These are phyloP conservation scores for Thermoascus crustaceus DNA, from an alignment of 2,329 filamentous ascomycete species.

Conservation along the genomic window DNA sequence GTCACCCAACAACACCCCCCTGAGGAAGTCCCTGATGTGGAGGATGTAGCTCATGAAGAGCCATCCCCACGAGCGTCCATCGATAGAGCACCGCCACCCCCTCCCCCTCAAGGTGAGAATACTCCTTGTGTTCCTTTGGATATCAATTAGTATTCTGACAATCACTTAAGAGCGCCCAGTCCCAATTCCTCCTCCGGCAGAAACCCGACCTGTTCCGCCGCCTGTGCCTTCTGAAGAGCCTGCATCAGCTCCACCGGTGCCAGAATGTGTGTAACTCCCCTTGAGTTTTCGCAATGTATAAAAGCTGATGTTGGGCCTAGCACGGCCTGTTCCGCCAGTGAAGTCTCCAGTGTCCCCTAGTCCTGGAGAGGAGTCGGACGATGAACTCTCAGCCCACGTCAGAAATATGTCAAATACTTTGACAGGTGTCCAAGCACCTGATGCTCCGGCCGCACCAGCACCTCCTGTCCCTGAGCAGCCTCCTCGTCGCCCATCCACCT, in stretches of 20 bases:
- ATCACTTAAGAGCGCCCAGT: constrained; percentile 34
- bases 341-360: constrained; percentile 56
- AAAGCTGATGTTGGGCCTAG: constrained; percentile 37
- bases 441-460: constrained; percentile 41
- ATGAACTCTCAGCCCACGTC: constrained; percentile 61
- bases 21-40: constrained; percentile 47
- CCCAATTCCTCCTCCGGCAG: constrained; percentile 35
- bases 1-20: constrained; percentile 35
- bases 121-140: background rate
- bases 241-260: constrained; percentile 26
- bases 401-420: constrained; percentile 39
- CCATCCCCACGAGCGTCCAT: constrained; percentile 26
- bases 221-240: constrained; percentile 28
- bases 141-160: background rate
- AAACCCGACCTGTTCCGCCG: constrained; percentile 32
- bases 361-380: constrained; percentile 77
- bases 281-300: background rate
- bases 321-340: constrained; percentile 53
- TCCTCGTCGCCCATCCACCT: constrained; percentile 28
- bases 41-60: constrained; percentile 38
- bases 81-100: constrained; percentile 38
- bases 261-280: constrained; percentile 48
- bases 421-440: constrained; percentile 31
- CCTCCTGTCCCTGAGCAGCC: constrained; percentile 33
- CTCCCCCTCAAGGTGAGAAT: constrained; percentile 46